Base-by-base conservation (phyloP, 2,329 filamentous ascomycete genomes). In the Septoria petroselini region DNA sequence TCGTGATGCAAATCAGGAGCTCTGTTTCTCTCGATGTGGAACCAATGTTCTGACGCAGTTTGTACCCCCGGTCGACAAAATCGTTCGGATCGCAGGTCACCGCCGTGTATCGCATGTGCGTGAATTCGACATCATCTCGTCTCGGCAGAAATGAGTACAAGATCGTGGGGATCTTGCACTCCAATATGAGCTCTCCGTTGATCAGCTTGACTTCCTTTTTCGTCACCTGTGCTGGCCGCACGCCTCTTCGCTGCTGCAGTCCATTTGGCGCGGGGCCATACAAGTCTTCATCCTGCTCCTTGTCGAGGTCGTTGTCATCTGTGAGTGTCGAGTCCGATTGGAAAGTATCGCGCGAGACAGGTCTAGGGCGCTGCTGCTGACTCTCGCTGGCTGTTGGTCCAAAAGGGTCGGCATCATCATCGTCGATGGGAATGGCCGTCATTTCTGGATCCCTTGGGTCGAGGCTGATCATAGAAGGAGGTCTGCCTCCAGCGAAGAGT, bases 91-190 rank as follows among this genome's bases (percentile, higher is more conserved):
- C 91, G 70, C 90, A 97, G 1, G 93, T 98, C n/a, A 95, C 93
- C 7, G 93, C 93, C 0, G 91, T 96, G 69, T 98, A 98, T 46
- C 93, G 85, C 91, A 97, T 97, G 66, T 97, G 91, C 0, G 93
- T 98, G 69, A 98, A 98, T 66, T 98, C 93, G 55, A 91, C 79
- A 68, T 95, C 91, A 66, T 96, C 90, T 52, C 91, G 83, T 12
- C 91, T 82, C 0, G 94, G 94, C 54, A 98, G 74, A 72, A 98
- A 98, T 68, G 90, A 95, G 79, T 97, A 94, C 33, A 98, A 77
- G 60, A 97, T 98, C 0, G 93, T 98, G 0, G 94, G 93, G 59
- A 98, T 98, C 73, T 98, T 98, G 78, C 93, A 97, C 73, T 98
- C 93, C 39, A 98, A 78, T 51, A 98, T 91, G 45, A 98, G 83